Conservation (phyloP, 176 grass and related monocot species). For the Oryza officinalis region DNA sequence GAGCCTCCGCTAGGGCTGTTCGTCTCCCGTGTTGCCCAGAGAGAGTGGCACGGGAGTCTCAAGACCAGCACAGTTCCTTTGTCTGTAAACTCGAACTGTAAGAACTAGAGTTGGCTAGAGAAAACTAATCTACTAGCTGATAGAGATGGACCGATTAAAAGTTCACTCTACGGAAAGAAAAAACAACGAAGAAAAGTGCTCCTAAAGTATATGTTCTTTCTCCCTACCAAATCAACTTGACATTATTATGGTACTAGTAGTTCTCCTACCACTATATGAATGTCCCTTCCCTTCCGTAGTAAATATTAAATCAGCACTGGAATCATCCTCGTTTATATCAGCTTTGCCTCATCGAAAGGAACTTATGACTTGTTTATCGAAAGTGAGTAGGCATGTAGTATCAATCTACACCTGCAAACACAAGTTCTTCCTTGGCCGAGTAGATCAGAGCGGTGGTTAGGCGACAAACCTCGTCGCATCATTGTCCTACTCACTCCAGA, state of each 20-base stretch:
- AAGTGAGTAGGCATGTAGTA: background rate
- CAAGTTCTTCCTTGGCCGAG: background rate
- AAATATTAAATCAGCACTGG: background rate
- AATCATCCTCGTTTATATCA: background rate
- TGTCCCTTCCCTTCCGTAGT: background rate
- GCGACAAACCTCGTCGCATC: slow-evolving; percentile 24
- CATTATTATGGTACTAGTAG: background rate
- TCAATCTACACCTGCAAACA: background rate
- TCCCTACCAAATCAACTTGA: slow-evolving; percentile 6
- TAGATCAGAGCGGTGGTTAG: slow-evolving; percentile 22
- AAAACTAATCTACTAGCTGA: background rate
- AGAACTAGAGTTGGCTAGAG: background rate
- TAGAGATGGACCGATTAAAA: background rate
- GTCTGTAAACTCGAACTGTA: too few relatives aligned
- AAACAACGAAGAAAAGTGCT: background rate
- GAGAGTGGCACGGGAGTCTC: too few relatives aligned
- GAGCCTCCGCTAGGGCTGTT: too few relatives aligned
- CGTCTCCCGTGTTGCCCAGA: too few relatives aligned
- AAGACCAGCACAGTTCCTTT: too few relatives aligned
- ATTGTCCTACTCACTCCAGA: slow-evolving; percentile 19
- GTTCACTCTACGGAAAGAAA: background rate
- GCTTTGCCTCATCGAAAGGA: slow-evolving; percentile 3
- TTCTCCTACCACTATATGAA: background rate
- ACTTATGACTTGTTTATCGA: background rate
- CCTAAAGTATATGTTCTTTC: background rate